A percentile compares a stretch with the other conserved stretches of the same genome.
Conservation (phyloP, 768 basidiomycete species). For the Mycena vitilis region DNA sequence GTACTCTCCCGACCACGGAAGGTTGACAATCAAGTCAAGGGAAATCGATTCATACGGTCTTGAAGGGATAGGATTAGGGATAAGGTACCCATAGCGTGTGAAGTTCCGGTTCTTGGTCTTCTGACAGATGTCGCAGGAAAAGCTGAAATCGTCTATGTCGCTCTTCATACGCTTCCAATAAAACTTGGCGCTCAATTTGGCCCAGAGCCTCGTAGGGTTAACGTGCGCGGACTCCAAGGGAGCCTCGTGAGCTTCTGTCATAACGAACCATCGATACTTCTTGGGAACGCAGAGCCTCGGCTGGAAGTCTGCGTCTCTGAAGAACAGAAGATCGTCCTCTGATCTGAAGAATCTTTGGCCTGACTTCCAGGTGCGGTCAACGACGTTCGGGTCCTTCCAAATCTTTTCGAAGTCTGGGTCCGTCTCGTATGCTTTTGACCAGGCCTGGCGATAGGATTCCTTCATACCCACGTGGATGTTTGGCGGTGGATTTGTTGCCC, state of each 20-base stretch:
- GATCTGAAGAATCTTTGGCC: slow-evolving; percentile 29
- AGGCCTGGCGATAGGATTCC: background rate
- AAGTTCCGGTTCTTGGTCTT: background rate
- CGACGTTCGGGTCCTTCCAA: background rate
- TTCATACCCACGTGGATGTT: background rate
- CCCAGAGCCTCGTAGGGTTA: background rate
- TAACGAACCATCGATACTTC: background rate
- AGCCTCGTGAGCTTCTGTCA: slow-evolving; percentile 18
- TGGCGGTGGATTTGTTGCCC: background rate
- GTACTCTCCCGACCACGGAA: slow-evolving; percentile 35
- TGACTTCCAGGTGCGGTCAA: slow-evolving; percentile 5
- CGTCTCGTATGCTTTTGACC: background rate
- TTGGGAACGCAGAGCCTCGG: slow-evolving; percentile 32
- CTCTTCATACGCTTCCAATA: slow-evolving; percentile 7
- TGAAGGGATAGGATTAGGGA: slow-evolving; percentile 39
- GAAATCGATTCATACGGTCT: slow-evolving; percentile 38
- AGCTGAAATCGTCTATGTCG: background rate
- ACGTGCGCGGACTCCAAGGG: slow-evolving; percentile 23
- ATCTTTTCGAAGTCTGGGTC: background rate
- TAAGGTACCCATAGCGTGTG: slow-evolving; percentile 28
- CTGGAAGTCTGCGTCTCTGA: slow-evolving; percentile 28
- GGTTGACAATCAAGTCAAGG: slow-evolving; percentile 44
- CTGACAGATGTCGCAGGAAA: slow-evolving; percentile 2
- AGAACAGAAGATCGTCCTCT: slow-evolving; percentile 25
- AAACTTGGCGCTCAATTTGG: background rate